These are phyloP conservation scores for Asterionellopsis glacialis DNA, from an alignment of 108 stramenopile species.

Conservation along the genomic window DNA sequence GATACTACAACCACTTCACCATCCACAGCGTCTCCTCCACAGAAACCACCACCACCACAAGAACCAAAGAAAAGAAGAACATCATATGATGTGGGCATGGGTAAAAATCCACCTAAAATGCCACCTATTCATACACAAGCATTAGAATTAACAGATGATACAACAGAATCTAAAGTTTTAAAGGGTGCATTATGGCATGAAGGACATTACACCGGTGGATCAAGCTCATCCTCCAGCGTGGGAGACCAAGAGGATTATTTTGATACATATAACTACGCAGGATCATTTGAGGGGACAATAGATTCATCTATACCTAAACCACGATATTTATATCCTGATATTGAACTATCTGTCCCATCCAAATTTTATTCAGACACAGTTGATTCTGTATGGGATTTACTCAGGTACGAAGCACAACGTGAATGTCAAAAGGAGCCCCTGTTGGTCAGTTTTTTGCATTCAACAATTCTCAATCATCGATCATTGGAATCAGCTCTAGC, in stretches of 20 bases:
- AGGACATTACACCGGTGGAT: constrained; percentile 28
- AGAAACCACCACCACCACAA: neutral
- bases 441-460: constrained; percentile 77
- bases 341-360: constrained; percentile 56
- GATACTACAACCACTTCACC: neutral
- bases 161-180: constrained; percentile 25
- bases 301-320: constrained; percentile 14
- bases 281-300: constrained; percentile 26
- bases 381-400: constrained; percentile 65
- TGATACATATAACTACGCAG: constrained; percentile 12
- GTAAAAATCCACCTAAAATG: constrained; percentile 1
- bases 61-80: neutral
- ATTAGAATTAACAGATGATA: constrained; percentile 1
- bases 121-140: neutral
- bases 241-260: neutral
- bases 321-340: constrained; percentile 39
- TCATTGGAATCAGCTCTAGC: constrained; percentile 73
- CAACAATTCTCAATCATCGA: constrained; percentile 81
- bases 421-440: constrained; percentile 76
- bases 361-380: constrained; percentile 35
- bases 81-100: neutral
- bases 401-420: constrained; percentile 63
- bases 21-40: neutral
- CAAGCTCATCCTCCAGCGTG: neutral
- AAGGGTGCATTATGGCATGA: constrained; percentile 59